Conservation (phyloP, 75 land plant genomes). For the Azolla pinnata region DNA sequence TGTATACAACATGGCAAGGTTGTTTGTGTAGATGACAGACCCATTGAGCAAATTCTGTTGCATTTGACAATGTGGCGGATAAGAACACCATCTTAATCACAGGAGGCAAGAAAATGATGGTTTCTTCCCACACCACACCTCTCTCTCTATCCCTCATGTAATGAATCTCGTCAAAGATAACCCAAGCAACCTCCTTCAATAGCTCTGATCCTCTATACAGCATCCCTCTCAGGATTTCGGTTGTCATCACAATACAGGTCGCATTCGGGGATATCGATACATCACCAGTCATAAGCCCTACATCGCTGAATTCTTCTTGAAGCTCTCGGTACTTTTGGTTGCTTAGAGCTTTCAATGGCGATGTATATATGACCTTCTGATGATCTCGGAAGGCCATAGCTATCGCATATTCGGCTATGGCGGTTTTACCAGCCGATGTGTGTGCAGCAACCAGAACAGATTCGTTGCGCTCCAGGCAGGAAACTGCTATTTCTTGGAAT, state of each 20-base stretch:
- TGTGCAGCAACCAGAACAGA: conserved; percentile 53
- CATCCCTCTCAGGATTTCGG: conserved; percentile 51
- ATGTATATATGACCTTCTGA: conserved; percentile 49
- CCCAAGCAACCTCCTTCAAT: conserved; percentile 52
- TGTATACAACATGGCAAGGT: conserved; percentile 54
- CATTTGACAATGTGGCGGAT: conserved; percentile 55
- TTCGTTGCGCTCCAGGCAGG: conserved; percentile 53
- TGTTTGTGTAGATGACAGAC: conserved; percentile 40
- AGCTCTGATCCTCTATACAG: conserved; percentile 52
- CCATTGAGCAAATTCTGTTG: conserved; percentile 53
- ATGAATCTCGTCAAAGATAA: conserved; percentile 52
- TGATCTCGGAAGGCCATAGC: conserved; percentile 54
- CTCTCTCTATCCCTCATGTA: conserved; percentile 54
- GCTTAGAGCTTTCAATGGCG: conserved; percentile 49
- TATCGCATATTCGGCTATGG: conserved; percentile 53
- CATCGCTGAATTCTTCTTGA: conserved; percentile 40
- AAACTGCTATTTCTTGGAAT: conserved; percentile 46
- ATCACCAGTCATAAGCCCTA: conserved; percentile 55
- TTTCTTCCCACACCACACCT: conserved; percentile 59
- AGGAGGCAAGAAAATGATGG: conserved; percentile 45
- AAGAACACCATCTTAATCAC: conserved; percentile 54
- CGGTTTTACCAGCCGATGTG: conserved; percentile 53
- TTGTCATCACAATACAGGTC: conserved; percentile 48
- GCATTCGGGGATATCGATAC: conserved; percentile 44
- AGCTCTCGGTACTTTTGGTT: conserved; percentile 57